A percentile compares a stretch with the other conserved stretches of the same genome.
These are phyloP conservation scores for Chaetomidium leptoderma DNA, from an alignment of 495 filamentous ascomycete species.

Conservation along the genomic window DNA sequence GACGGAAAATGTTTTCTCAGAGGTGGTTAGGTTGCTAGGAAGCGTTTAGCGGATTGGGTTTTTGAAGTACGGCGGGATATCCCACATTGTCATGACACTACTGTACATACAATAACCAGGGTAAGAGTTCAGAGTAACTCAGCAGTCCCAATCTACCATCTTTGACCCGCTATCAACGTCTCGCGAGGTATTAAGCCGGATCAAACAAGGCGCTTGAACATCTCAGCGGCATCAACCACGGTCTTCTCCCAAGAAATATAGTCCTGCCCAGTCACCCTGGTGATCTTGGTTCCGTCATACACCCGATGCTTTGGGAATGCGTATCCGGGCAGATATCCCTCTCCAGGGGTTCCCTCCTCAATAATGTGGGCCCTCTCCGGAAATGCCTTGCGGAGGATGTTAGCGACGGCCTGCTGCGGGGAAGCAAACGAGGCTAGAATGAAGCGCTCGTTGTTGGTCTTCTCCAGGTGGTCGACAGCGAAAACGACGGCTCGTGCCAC, in stretches of 20 bases:
- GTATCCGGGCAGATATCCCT: conserved; percentile 33
- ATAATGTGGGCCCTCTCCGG: conserved; percentile 36
- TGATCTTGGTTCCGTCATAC: conserved; percentile 31
- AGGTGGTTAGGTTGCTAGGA: too few species aligned
- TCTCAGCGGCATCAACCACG: conserved; percentile 34
- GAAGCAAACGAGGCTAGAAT: conserved; percentile 25
- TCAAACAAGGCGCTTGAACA: conserved; percentile 14
- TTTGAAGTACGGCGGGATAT: too few species aligned
- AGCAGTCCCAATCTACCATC: too few species aligned
- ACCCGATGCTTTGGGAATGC: conserved; percentile 12
- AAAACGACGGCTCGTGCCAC: conserved; percentile 40
- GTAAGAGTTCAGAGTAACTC: too few species aligned
- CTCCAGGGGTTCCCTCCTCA: conserved; percentile 34
- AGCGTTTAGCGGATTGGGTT: too few species aligned
- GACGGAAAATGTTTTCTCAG: too few species aligned
- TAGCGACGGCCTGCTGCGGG: conserved; percentile 37
- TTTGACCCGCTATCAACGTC: too few species aligned
- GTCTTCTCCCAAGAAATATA: conserved; percentile 39
- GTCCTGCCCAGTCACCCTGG: conserved; percentile 28
- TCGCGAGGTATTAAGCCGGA: too few species aligned
- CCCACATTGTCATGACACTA: too few species aligned
- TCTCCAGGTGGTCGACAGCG: conserved; percentile 32
- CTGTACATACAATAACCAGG: too few species aligned
- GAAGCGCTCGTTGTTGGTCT: conserved; percentile 38
- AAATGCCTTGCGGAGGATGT: conserved; percentile 36